A percentile compares a stretch with the other conserved stretches of the same genome.
These are phyloP conservation scores for Endotrypanum monterogeii DNA, from an alignment of 208 protist species.

Conservation along the genomic window DNA sequence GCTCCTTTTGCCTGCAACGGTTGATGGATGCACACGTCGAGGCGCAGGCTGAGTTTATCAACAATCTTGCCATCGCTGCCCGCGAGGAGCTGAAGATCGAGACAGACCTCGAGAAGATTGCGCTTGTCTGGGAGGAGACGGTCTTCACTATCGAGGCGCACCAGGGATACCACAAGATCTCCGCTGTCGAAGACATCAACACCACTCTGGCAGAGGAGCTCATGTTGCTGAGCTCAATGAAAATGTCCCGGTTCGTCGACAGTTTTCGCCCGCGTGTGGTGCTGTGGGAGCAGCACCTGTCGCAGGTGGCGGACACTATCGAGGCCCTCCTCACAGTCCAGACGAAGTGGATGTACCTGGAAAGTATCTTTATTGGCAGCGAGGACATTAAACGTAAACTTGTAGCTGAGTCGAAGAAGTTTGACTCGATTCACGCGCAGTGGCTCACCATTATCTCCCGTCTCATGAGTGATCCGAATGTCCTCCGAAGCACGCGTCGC, in stretches of 20 bases:
- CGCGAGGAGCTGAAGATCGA: constrained; percentile 96
- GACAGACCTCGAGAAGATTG: constrained; percentile 91
- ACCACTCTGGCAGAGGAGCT: constrained; percentile 94
- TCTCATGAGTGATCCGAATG: constrained; percentile 89
- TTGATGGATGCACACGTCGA: constrained; percentile 96
- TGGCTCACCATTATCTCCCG: constrained; percentile 93
- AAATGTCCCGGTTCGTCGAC: constrained; percentile 95
- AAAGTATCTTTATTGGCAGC: constrained; percentile 96
- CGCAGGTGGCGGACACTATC: constrained; percentile 94
- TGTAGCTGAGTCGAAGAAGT: constrained; percentile 95
- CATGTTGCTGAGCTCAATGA: constrained; percentile 94
- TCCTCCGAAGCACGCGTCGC: constrained; percentile 80
- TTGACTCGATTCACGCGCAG: constrained; percentile 94
- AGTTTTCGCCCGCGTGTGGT: constrained; percentile 95
- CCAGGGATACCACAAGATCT: constrained; percentile 92
- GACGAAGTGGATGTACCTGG: constrained; percentile 97
- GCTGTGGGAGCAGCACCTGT: constrained; percentile 95
- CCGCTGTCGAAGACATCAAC: constrained; percentile 94
- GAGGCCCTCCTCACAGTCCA: constrained; percentile 93
- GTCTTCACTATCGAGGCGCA: constrained; percentile 86
- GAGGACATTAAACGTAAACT: constrained; percentile 98
- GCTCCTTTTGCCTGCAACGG: constrained; percentile 92
- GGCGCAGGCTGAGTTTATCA: constrained; percentile 93
- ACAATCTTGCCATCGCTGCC: constrained; percentile 91
- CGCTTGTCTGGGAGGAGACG: constrained; percentile 89